These are phyloP conservation scores for Rhodotorula paludigena DNA, from an alignment of 768 basidiomycete species.

Conservation along the genomic window DNA sequence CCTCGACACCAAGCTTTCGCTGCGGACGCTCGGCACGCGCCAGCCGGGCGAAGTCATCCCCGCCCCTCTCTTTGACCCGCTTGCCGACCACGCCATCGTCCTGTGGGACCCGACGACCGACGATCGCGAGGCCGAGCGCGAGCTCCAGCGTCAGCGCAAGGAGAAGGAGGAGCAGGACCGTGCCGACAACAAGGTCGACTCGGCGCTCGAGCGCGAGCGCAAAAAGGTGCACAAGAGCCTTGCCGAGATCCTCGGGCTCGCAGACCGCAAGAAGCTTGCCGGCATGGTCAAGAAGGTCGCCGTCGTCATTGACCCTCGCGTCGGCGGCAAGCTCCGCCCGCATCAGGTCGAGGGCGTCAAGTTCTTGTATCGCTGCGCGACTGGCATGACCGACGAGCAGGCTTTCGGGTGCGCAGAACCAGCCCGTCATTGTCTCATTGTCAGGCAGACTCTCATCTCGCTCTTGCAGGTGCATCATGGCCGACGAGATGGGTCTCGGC, in stretches of 20 bases:
- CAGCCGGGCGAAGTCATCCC: slow-evolving; percentile 75
- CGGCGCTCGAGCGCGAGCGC: slow-evolving; percentile 55
- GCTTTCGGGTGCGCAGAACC: slow-evolving; percentile 53
- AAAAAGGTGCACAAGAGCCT: slow-evolving; percentile 84
- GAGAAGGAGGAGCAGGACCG: slow-evolving; percentile 65
- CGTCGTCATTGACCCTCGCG: slow-evolving; percentile 87
- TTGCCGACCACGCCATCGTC: slow-evolving; percentile 96
- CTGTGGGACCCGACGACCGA: slow-evolving; percentile 95
- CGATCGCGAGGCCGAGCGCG: slow-evolving; percentile 82
- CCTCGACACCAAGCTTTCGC: slow-evolving; percentile 30
- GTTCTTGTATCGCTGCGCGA: slow-evolving; percentile 94
- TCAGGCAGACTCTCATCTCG: neutral
- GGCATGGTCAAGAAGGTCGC: slow-evolving; percentile 79
- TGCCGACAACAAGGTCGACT: slow-evolving; percentile 39
- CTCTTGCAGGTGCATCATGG: slow-evolving; percentile 88
- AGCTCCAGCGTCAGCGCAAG: slow-evolving; percentile 61
- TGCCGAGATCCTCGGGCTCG: slow-evolving; percentile 68
- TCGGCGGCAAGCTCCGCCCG: slow-evolving; percentile 82
- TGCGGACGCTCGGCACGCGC: slow-evolving; percentile 68
- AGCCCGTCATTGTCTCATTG: neutral
- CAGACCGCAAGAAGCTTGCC: slow-evolving; percentile 58
- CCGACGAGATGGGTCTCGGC: slow-evolving; percentile 96
- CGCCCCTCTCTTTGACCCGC: slow-evolving; percentile 90
- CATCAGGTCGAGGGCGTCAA: slow-evolving; percentile 99
- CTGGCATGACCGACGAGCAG: slow-evolving; percentile 84